These are phyloP conservation scores for Penicillium parvum DNA, from an alignment of 495 filamentous ascomycete genomes.

Conservation along the genomic window DNA sequence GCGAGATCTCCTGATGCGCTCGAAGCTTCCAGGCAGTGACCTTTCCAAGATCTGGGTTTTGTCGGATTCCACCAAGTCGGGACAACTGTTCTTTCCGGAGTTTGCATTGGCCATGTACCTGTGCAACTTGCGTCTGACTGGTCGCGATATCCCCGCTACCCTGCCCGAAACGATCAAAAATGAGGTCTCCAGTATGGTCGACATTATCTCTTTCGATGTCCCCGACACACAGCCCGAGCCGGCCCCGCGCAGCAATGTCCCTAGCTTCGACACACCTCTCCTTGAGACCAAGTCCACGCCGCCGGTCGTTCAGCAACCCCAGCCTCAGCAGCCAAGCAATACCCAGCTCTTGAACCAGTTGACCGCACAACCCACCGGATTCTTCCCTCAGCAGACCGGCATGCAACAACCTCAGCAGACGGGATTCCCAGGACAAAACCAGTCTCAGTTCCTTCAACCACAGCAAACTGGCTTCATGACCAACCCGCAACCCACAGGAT, in stretches of 20 bases:
- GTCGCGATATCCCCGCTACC: conserved; percentile 67
- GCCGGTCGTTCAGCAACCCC: conserved; percentile 79
- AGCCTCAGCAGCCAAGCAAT: conserved; percentile 73
- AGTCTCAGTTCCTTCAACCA: conserved; percentile 38
- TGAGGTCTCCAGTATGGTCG: conserved; percentile 99
- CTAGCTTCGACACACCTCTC: conserved; percentile 67
- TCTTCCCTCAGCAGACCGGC: conserved; percentile 55
- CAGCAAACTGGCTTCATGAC: conserved; percentile 48
- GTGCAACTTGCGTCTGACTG: conserved; percentile 87
- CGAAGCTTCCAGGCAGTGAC: conserved; percentile 75
- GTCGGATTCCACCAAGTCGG: conserved; percentile 95
- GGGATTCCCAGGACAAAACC: conserved; percentile 40
- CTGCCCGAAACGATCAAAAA: conserved; percentile 87
- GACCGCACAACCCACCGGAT: conserved; percentile 62
- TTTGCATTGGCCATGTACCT: conserved; percentile 99
- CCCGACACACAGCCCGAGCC: conserved; percentile 64
- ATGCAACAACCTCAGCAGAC: conserved; percentile 50
- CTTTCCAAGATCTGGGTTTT: conserved; percentile 89
- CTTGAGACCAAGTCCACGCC: conserved; percentile 60
- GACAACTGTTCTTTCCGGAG: conserved; percentile 95
- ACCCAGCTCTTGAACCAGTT: conserved; percentile 74
- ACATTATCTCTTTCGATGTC: conserved; percentile 95
- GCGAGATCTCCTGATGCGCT: conserved; percentile 79
- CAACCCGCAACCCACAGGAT: conserved; percentile 58
- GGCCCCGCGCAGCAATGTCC: conserved; percentile 60